phyloP scores from a whole-genome alignment of 768 basidiomycete genomes.

The Harrya chromipes region DNA sequence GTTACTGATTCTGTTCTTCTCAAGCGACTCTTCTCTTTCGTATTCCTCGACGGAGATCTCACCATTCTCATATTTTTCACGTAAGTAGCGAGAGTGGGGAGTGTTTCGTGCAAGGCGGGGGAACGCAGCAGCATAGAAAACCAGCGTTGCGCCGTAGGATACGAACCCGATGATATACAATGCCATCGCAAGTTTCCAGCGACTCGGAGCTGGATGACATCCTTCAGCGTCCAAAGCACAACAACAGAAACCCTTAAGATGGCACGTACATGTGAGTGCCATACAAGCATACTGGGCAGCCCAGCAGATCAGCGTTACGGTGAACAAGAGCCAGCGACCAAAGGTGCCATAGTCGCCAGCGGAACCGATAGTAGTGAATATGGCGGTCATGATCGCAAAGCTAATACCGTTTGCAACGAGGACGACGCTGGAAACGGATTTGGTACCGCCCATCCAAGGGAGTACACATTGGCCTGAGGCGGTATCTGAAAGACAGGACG shows the following conservation, averaged over 20 bases:
- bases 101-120: slow-evolving; percentile 83
- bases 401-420: slow-evolving; percentile 72
- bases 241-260: background rate
- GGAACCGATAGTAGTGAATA: slow-evolving; percentile 75
- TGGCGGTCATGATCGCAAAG: slow-evolving; percentile 76
- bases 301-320: slow-evolving; percentile 75
- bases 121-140: slow-evolving; percentile 77
- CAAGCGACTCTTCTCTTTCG: slow-evolving; percentile 71
- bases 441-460: slow-evolving; percentile 72
- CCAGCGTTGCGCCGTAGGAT: slow-evolving; percentile 74
- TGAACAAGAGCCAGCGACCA: slow-evolving; percentile 75
- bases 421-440: slow-evolving; percentile 73
- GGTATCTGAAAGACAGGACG: slow-evolving; percentile 53
- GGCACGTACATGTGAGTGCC: slow-evolving; percentile 58
- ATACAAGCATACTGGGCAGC: slow-evolving; percentile 76
- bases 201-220: slow-evolving; percentile 47
- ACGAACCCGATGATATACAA: slow-evolving; percentile 80
- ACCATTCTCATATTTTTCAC: slow-evolving; percentile 55
- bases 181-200: slow-evolving; percentile 76
- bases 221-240: background rate
- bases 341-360: slow-evolving; percentile 43
- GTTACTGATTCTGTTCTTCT: slow-evolving; percentile 84
- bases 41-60: slow-evolving; percentile 61
- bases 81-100: slow-evolving; percentile 51
- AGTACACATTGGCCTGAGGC: slow-evolving; percentile 75